Percentiles rank a stretch among this genome's conserved stretches.
Evolutionary conservation across 495 filamentous ascomycete genomes (phyloP).

Genomic region (Tuber umbilicatum): DNA sequence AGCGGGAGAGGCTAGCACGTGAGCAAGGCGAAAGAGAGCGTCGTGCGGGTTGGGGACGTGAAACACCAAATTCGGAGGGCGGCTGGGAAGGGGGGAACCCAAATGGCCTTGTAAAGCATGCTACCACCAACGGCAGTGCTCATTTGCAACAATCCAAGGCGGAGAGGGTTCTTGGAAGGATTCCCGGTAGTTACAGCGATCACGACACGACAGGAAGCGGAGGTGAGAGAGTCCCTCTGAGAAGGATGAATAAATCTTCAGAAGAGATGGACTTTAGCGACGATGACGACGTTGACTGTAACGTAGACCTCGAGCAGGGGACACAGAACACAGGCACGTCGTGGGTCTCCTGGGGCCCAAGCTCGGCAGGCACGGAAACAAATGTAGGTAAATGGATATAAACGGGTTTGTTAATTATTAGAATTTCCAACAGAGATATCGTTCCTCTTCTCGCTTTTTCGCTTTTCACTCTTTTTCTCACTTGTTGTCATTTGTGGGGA

Average conservation of each 20-base stretch:
- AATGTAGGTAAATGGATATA: neutral
- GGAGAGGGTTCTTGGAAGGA: slow-evolving; percentile 43
- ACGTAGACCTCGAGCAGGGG: slow-evolving; percentile 26
- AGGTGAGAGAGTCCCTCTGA: slow-evolving; percentile 39
- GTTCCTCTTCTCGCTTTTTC: neutral
- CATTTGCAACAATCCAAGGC: slow-evolving; percentile 38
- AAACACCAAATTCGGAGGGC: slow-evolving; percentile 8
- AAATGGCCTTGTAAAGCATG: slow-evolving; percentile 30
- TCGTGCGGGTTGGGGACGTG: slow-evolving; percentile 51
- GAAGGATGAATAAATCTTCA: slow-evolving; percentile 30
- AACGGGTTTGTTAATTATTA: neutral
- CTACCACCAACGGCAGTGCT: slow-evolving; percentile 8
- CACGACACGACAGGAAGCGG: slow-evolving; percentile 7
- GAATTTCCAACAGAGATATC: neutral
- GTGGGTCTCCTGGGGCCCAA: neutral
- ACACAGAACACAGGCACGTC: neutral
- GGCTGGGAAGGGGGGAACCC: slow-evolving; percentile 33
- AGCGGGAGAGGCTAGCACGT: slow-evolving; percentile 47
- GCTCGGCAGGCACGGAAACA: neutral
- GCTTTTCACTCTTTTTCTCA: neutral
- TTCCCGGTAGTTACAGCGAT: slow-evolving; percentile 40
- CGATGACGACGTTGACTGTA: slow-evolving; percentile 38
- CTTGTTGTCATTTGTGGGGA: neutral
- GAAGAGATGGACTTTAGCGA: slow-evolving; percentile 33
- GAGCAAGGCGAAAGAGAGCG: slow-evolving; percentile 54